phyloP scores from a whole-genome alignment of 305 asterid species.

The Fraxinus dipetala region DNA sequence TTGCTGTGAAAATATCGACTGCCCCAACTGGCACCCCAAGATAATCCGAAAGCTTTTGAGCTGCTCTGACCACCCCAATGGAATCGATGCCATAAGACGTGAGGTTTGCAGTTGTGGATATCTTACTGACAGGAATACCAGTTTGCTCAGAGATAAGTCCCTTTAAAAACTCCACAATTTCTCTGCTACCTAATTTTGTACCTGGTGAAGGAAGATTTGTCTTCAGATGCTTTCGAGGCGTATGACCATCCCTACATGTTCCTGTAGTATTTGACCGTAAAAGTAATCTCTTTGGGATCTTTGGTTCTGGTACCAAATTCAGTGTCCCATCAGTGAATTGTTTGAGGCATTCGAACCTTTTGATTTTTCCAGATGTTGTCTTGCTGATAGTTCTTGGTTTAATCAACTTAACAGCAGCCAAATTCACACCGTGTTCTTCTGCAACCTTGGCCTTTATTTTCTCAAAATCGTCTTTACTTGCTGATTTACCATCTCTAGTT shows the following conservation, averaged over 20 bases:
- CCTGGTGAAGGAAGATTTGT: slow-evolving; percentile 22
- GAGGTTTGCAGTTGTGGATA: slow-evolving; percentile 57
- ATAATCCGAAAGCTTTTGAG: slow-evolving; percentile 77
- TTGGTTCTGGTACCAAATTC: slow-evolving; percentile 52
- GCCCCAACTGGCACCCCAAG: slow-evolving; percentile 80
- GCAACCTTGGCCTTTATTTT: slow-evolving; percentile 54
- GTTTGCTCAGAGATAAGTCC: slow-evolving; percentile 63
- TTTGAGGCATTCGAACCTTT: slow-evolving; percentile 71
- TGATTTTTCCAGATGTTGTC: slow-evolving; percentile 73
- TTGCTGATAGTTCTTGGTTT: slow-evolving; percentile 70
- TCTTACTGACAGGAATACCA: slow-evolving; percentile 49
- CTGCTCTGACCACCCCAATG: slow-evolving; percentile 84
- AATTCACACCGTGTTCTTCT: slow-evolving; percentile 70
- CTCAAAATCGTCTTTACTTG: slow-evolving; percentile 43
- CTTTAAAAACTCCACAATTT: slow-evolving; percentile 52
- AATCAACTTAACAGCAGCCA: slow-evolving; percentile 61
- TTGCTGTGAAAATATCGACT: slow-evolving; percentile 75
- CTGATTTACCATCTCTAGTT: slow-evolving; percentile 55
- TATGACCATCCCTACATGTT: slow-evolving; percentile 64
- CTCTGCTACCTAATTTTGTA: slow-evolving; percentile 35
- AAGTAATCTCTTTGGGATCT: slow-evolving; percentile 37
- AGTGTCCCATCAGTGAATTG: slow-evolving; percentile 62
- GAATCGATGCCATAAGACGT: slow-evolving; percentile 74
- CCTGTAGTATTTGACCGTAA: slow-evolving; percentile 74
- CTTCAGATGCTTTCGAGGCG: slow-evolving; percentile 55